phyloP scores from a whole-genome alignment of 2,329 filamentous ascomycete genomes.

The Pyricularia pennisetigena region DNA sequence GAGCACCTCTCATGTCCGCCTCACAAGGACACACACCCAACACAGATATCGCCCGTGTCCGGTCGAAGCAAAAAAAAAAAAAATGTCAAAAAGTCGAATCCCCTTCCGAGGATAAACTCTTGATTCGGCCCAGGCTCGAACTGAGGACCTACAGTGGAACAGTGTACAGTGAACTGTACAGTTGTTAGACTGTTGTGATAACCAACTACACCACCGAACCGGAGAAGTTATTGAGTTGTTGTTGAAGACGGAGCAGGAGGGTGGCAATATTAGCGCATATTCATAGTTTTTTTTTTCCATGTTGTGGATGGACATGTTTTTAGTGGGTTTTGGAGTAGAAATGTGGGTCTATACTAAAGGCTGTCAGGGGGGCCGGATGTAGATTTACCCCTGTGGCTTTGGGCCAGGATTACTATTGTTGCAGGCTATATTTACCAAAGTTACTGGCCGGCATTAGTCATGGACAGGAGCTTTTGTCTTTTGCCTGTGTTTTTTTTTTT shows the following conservation, averaged over 20 bases:
- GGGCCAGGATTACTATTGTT: too few species aligned
- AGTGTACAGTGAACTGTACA: background rate
- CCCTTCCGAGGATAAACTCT: too few species aligned
- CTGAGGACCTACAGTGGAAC: background rate
- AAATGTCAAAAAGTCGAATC: too few species aligned
- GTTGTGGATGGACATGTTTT: background rate
- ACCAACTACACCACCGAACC: conserved; percentile 1
- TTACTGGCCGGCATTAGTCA: too few species aligned
- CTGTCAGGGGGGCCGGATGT: background rate
- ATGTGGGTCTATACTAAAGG: background rate
- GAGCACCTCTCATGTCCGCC: too few species aligned
- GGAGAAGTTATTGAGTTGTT: background rate
- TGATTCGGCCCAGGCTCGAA: background rate
- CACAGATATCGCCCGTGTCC: too few species aligned
- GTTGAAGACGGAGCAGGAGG: rapidly evolving
- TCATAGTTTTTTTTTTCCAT: background rate
- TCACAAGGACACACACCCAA: too few species aligned
- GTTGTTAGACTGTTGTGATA: background rate
- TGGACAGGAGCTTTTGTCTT: too few species aligned
- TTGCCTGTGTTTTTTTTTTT: too few species aligned
- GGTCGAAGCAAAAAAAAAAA: too few species aligned
- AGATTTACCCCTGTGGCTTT: too few species aligned
- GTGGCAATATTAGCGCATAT: background rate
- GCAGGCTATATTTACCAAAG: too few species aligned
- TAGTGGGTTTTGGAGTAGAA: background rate